phyloP scores from a whole-genome alignment of 2,329 filamentous ascomycete genomes.

The Fusarium sp. region DNA sequence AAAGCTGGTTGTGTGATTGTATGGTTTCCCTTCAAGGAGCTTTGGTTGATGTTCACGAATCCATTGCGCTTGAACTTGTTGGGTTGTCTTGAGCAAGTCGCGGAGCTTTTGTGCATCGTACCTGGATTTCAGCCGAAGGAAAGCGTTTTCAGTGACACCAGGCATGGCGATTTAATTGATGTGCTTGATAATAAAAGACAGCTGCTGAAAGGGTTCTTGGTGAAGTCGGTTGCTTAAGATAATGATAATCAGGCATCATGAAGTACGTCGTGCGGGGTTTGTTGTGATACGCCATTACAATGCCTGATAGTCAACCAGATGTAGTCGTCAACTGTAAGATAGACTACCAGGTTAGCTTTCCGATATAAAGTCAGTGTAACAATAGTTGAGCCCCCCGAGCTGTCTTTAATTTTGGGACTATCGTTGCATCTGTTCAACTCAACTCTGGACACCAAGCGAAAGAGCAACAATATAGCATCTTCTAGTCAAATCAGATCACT shows the following conservation, averaged over 20 bases:
- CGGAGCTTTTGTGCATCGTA: conserved; percentile 50
- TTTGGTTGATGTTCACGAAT: conserved; percentile 51
- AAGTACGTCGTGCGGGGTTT: conserved; percentile 24
- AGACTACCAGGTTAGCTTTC: neutral
- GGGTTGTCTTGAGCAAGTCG: conserved; percentile 47
- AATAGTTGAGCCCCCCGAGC: neutral
- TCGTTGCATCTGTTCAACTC: neutral
- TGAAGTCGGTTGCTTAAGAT: conserved; percentile 1
- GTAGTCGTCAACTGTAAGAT: conserved; percentile 5
- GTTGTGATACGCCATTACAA: conserved; percentile 6
- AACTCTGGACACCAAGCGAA: neutral
- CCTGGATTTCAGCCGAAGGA: conserved; percentile 48
- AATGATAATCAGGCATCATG: conserved; percentile 15
- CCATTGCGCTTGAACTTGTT: conserved; percentile 56
- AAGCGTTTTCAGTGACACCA: conserved; percentile 55
- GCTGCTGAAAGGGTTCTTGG: neutral
- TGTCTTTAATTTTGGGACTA: neutral
- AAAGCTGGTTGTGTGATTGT: conserved; percentile 51
- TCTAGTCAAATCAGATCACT: conserved; percentile 1
- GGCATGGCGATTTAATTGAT: conserved; percentile 46
- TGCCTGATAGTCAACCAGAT: conserved; percentile 27
- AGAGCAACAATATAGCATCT: neutral
- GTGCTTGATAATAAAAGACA: neutral
- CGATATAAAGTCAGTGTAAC: neutral
- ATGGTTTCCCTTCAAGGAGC: conserved; percentile 46